Evolutionary conservation across 2,329 filamentous ascomycete species (phyloP).

Genomic region (Colletotrichum musicola): DNA sequence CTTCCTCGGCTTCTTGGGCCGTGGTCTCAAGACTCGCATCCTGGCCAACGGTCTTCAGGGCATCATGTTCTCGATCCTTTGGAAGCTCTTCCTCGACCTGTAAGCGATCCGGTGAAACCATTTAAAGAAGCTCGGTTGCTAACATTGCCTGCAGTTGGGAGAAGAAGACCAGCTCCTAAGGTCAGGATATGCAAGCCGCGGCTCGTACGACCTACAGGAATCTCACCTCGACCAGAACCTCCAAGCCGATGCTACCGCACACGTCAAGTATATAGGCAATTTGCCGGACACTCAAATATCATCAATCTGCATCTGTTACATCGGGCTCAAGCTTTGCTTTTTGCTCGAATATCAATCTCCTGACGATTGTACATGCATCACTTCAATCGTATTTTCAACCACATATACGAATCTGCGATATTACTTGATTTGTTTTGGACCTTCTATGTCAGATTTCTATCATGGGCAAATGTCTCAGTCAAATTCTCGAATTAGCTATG

Average conservation of each 20-base stretch:
- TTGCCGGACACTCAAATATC: too few relatives aligned
- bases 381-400: background rate
- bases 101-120: constrained; percentile 45
- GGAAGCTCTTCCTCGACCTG: constrained; percentile 63
- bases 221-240: background rate
- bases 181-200: background rate
- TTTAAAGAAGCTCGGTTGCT: too few relatives aligned
- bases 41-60: constrained; percentile 62
- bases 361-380: background rate
- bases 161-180: constrained; percentile 30
- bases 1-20: constrained; percentile 56
- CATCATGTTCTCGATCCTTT: constrained; percentile 61
- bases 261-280: too few relatives aligned
- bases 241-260: too few relatives aligned
- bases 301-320: too few relatives aligned
- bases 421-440: too few relatives aligned
- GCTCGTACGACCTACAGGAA: background rate
- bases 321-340: too few relatives aligned
- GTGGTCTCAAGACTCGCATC: constrained; percentile 61
- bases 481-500: constrained; percentile 47
- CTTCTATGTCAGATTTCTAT: too few relatives aligned
- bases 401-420: background rate
- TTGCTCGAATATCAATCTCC: too few relatives aligned
- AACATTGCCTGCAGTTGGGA: constrained; percentile 20
- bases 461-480: background rate